Conservation (phyloP, 345 rosid species). For the Brassica juncea region DNA sequence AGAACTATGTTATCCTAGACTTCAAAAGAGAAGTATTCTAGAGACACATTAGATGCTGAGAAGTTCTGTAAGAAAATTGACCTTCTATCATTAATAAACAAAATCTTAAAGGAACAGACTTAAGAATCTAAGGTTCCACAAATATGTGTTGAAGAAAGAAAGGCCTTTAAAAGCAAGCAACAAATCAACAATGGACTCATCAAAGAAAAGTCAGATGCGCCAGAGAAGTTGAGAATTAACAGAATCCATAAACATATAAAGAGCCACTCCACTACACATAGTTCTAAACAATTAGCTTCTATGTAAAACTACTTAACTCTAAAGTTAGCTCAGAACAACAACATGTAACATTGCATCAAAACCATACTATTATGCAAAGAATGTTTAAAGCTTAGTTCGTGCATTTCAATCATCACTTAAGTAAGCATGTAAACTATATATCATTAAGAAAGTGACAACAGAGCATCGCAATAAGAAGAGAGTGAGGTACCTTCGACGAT, state of each 20-base stretch:
- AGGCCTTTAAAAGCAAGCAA: neutral
- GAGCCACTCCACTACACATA: neutral
- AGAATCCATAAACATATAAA: neutral
- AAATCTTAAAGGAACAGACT: neutral
- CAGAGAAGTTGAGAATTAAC: neutral
- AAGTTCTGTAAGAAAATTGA: neutral
- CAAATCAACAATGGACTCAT: neutral
- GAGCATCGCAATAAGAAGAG: constrained; percentile 1
- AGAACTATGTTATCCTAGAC: neutral
- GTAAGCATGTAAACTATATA: neutral
- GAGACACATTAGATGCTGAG: neutral
- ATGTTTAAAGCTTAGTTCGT: neutral
- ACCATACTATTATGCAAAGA: neutral
- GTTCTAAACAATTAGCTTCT: neutral
- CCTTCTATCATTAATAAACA: neutral
- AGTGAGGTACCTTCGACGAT: constrained; percentile 37
- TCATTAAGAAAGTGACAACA: neutral
- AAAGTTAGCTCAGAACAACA: neutral
- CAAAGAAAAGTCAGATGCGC: neutral
- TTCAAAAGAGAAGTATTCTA: neutral
- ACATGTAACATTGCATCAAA: neutral
- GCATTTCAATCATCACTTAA: neutral
- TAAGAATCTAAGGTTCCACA: neutral
- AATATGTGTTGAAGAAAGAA: neutral
- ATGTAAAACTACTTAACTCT: neutral